Evolutionary conservation across 2,329 filamentous ascomycete species (phyloP).

Genomic region (Fusarium tanahbumbuense): DNA sequence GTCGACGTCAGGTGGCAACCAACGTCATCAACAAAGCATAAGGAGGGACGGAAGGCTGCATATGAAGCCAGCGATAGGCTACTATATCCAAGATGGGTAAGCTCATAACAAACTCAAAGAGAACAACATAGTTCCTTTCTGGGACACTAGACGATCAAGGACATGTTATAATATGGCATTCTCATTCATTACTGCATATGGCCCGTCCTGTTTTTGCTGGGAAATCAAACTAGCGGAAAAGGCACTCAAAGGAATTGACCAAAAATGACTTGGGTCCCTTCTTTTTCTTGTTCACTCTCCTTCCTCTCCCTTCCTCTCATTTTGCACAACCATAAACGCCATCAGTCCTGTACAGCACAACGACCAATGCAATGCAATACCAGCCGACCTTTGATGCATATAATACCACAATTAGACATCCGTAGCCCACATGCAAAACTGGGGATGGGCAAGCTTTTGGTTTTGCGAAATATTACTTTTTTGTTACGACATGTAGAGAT

Average conservation of each 20-base stretch:
- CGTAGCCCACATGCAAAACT: slow-evolving; percentile 42
- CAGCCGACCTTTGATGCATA: slow-evolving; percentile 45
- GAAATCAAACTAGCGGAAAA: slow-evolving; percentile 35
- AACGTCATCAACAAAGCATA: slow-evolving; percentile 32
- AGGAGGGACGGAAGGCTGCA: slow-evolving; percentile 3
- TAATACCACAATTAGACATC: slow-evolving; percentile 52
- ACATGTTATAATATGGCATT: slow-evolving; percentile 25
- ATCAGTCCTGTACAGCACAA: slow-evolving; percentile 43
- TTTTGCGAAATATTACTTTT: slow-evolving; percentile 48
- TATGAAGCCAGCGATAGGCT: slow-evolving; percentile 13
- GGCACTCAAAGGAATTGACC: slow-evolving; percentile 14
- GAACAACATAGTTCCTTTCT: slow-evolving; percentile 1
- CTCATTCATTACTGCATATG: slow-evolving; percentile 41
- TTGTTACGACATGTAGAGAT: slow-evolving; percentile 43
- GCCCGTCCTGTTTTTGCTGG: slow-evolving; percentile 29
- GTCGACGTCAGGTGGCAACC: slow-evolving; percentile 23
- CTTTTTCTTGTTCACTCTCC: neutral
- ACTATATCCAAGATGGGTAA: slow-evolving; percentile 17
- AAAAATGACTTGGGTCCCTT: slow-evolving; percentile 19
- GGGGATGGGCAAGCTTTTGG: slow-evolving; percentile 14
- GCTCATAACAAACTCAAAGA: slow-evolving; percentile 21
- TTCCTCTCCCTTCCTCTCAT: slow-evolving; percentile 6
- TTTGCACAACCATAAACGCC: slow-evolving; percentile 48
- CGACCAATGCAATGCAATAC: slow-evolving; percentile 48
- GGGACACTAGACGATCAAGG: neutral